phyloP scores from a whole-genome alignment of 2,329 filamentous ascomycete genomes.

The Zymoseptoria crescenta region DNA sequence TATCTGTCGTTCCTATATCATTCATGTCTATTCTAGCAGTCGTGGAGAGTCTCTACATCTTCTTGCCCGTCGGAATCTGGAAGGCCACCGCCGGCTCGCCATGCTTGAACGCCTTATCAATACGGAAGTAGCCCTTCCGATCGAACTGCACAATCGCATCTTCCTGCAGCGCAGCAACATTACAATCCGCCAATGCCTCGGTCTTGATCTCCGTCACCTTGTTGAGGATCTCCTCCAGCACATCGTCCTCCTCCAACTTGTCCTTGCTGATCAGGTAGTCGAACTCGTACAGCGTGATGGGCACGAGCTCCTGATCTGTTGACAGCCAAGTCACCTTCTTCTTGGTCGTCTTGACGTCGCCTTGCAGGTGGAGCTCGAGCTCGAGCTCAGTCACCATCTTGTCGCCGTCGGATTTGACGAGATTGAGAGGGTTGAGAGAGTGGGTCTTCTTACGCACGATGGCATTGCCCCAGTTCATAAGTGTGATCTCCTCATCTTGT shows the following conservation, averaged over 20 bases:
- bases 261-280: slow-evolving; percentile 95
- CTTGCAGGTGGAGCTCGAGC: slow-evolving; percentile 80
- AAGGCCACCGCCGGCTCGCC: slow-evolving; percentile 57
- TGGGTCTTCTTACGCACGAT: slow-evolving; percentile 56
- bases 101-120: slow-evolving; percentile 58
- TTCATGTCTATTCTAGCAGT: background rate
- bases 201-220: slow-evolving; percentile 66
- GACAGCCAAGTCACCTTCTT: slow-evolving; percentile 97
- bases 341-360: slow-evolving; percentile 88
- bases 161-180: slow-evolving; percentile 68
- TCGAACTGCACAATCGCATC: slow-evolving; percentile 95
- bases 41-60: background rate
- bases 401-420: slow-evolving; percentile 45
- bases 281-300: slow-evolving; percentile 85
- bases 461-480: slow-evolving; percentile 95
- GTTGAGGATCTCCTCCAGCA: slow-evolving; percentile 76
- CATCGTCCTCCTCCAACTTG: slow-evolving; percentile 80
- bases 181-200: slow-evolving; percentile 70
- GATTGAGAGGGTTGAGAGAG: slow-evolving; percentile 41
- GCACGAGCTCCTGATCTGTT: slow-evolving; percentile 66
- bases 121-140: slow-evolving; percentile 82
- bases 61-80: slow-evolving; percentile 61
- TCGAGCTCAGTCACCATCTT: slow-evolving; percentile 59
- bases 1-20: background rate
- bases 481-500: slow-evolving; percentile 80